These are phyloP conservation scores for Penicillium hesseltinei DNA, from an alignment of 2,329 filamentous ascomycete species.

Conservation along the genomic window DNA sequence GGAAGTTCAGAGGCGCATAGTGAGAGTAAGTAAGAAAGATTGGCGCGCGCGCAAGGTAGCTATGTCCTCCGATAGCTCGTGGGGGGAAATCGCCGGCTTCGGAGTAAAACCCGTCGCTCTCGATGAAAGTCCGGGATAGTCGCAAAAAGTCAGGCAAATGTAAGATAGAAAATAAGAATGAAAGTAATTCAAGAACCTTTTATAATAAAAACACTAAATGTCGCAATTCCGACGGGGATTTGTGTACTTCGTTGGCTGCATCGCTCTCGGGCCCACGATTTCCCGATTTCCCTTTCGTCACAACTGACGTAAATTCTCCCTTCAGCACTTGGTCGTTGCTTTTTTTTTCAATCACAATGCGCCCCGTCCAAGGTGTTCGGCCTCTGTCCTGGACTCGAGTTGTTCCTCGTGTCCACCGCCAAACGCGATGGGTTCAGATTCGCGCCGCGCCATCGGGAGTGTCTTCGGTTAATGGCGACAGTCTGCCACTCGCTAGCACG, in stretches of 20 bases:
- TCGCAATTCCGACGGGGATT: conserved; percentile 27
- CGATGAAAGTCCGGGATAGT: not conserved
- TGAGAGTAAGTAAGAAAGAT: conserved; percentile 13
- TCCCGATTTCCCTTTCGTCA: conserved; percentile 21
- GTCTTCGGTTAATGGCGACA: conserved; percentile 37
- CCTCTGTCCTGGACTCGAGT: conserved; percentile 35
- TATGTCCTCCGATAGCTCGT: conserved; percentile 21
- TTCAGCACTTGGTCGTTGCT: conserved; percentile 5
- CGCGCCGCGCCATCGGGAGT: conserved; percentile 44
- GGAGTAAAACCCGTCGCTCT: conserved; percentile 26
- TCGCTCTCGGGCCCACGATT: conserved; percentile 25
- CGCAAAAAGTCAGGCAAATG: not conserved
- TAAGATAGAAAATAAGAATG: not conserved
- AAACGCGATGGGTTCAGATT: conserved; percentile 44
- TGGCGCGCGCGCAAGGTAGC: conserved; percentile 12
- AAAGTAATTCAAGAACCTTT: not conserved
- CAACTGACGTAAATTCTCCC: conserved; percentile 28
- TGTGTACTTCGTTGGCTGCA: conserved; percentile 14
- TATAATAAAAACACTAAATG: conserved; percentile 14
- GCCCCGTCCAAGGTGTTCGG: conserved; percentile 37
- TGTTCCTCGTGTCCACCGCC: conserved; percentile 28
- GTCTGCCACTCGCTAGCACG: conserved; percentile 39
- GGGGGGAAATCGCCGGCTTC: conserved; percentile 35
- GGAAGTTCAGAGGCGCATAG: conserved; percentile 27
- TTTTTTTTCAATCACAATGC: conserved; percentile 30